phyloP scores from a whole-genome alignment of 345 rosid species.

The Acer yangbiense region DNA sequence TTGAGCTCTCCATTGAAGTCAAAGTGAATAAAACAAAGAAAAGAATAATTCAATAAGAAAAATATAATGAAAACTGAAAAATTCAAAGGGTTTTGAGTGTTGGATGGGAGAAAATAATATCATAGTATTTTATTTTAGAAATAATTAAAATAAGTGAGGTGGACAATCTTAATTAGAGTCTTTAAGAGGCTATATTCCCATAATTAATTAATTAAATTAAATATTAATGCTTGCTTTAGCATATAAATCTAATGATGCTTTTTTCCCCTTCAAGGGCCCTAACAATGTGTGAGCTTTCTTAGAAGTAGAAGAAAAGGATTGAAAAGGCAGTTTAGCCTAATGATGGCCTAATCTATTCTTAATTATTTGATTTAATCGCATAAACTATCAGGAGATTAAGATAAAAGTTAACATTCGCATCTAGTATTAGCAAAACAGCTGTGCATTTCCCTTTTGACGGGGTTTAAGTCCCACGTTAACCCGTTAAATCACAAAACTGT shows the following conservation, averaged over 20 bases:
- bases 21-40: background rate
- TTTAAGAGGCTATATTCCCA: slow-evolving; percentile 22
- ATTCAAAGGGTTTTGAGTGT: background rate
- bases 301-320: background rate
- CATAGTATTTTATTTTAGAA: background rate
- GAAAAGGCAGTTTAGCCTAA: slow-evolving; percentile 8
- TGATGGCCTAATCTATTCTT: slow-evolving; percentile 31
- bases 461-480: no score
- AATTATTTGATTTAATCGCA: background rate
- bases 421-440: no score
- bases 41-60: background rate
- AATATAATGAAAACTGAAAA: background rate
- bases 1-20: background rate
- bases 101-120: background rate
- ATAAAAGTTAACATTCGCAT: no score
- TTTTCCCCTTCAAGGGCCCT: slow-evolving; percentile 7
- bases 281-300: slow-evolving; percentile 4
- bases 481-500: no score
- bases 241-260: slow-evolving; percentile 10
- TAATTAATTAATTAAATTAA: background rate
- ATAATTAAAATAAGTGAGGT: background rate
- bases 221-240: background rate
- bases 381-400: no score
- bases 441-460: no score
- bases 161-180: background rate